Conservation (phyloP, 768 basidiomycete species). For the Hemileccinum rubropunctum region DNA sequence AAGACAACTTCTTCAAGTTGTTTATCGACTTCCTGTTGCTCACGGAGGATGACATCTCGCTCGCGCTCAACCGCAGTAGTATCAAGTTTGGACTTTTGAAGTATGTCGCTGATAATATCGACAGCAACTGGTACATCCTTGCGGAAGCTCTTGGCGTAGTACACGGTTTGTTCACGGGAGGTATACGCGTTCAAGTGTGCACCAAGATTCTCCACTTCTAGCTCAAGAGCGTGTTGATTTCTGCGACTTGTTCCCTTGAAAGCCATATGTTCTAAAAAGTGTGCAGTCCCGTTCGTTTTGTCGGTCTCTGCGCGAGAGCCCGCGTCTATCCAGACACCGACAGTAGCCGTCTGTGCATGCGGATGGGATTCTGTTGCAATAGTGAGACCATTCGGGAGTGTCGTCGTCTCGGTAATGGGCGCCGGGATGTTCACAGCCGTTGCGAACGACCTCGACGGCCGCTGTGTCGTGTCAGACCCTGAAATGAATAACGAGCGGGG, state of each 20-base stretch:
- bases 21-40: constrained; percentile 99
- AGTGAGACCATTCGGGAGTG: constrained; percentile 91
- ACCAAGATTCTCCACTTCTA: constrained; percentile 97
- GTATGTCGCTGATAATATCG: constrained; percentile 97
- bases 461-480: constrained; percentile 30
- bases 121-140: constrained; percentile 90
- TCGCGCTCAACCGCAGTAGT: constrained; percentile 85
- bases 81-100: constrained; percentile 96
- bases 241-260: constrained; percentile 94
- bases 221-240: constrained; percentile 85
- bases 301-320: constrained; percentile 96
- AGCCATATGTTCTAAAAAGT: constrained; percentile 99
- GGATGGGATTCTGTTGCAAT: constrained; percentile 91
- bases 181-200: constrained; percentile 98
- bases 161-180: constrained; percentile 97
- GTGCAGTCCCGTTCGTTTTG: constrained; percentile 92
- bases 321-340: constrained; percentile 99
- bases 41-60: constrained; percentile 92
- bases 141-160: constrained; percentile 98
- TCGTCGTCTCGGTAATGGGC: constrained; percentile 88
- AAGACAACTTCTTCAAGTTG: constrained; percentile 98
- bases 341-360: constrained; percentile 94
- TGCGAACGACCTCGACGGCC: constrained; percentile 67
- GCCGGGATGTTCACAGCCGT: constrained; percentile 62
- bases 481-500: background rate